phyloP scores from a whole-genome alignment of 2,329 filamentous ascomycete genomes.

The Claviceps africana region DNA sequence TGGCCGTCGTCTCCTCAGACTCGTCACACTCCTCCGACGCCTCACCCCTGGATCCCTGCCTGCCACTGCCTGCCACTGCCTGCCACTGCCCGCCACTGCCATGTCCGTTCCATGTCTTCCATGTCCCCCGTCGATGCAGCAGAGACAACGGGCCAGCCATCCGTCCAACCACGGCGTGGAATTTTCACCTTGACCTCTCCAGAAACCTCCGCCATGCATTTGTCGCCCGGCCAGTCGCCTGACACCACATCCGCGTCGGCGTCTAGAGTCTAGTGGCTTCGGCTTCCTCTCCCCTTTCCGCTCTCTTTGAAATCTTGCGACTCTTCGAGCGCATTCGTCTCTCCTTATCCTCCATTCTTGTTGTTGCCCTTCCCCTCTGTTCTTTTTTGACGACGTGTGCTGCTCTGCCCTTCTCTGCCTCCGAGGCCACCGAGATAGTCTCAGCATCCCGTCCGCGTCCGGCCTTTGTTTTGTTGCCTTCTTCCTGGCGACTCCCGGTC shows the following conservation, averaged over 20 bases:
- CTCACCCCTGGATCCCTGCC: background rate
- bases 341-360: background rate
- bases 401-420: background rate
- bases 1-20: too few species aligned
- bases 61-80: too few species aligned
- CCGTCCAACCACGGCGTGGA: background rate
- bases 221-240: background rate
- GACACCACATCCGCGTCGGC: background rate
- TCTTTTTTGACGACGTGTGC: background rate
- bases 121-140: background rate
- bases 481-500: slow-evolving; percentile 3
- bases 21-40: too few species aligned
- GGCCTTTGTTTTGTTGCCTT: background rate
- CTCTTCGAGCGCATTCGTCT: background rate
- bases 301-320: background rate
- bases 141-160: background rate
- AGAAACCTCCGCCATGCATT: background rate
- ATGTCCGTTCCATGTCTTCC: background rate
- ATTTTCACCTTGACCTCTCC: background rate
- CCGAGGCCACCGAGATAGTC: background rate
- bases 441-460: background rate
- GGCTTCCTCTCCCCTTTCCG: background rate
- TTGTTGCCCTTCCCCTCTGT: background rate
- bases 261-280: background rate
- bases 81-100: too few species aligned